These are phyloP conservation scores for Breynia disticha DNA, from an alignment of 441 rosid species.

Conservation along the genomic window DNA sequence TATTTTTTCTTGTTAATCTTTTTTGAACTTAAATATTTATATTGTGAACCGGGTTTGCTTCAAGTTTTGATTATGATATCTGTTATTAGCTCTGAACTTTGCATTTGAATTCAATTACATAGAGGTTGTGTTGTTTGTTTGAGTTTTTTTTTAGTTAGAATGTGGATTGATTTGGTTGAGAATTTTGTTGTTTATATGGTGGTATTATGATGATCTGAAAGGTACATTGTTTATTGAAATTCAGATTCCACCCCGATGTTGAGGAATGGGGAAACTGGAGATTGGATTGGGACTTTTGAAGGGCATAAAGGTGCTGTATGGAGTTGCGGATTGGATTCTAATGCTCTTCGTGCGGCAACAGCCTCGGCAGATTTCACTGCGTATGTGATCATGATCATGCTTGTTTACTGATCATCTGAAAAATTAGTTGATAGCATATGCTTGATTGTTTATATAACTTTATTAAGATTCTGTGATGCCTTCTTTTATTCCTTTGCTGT, in stretches of 20 bases:
- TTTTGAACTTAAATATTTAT: neutral
- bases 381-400: constrained; percentile 30
- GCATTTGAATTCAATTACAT: neutral
- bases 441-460: too few relatives aligned
- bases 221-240: constrained; percentile 8
- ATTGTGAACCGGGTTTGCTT: neutral
- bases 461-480: neutral
- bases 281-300: constrained; percentile 96
- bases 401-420: neutral
- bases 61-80: neutral
- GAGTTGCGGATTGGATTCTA: constrained; percentile 84
- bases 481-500: too few relatives aligned
- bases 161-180: neutral
- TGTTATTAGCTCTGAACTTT: neutral
- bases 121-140: neutral
- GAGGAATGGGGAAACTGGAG: constrained; percentile 98
- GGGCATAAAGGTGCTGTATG: constrained; percentile 98
- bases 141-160: neutral
- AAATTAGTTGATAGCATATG: neutral
- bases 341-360: constrained; percentile 86
- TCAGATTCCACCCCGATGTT: constrained; percentile 87
- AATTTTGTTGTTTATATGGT: neutral
- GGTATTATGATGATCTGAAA: neutral
- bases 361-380: constrained; percentile 92
- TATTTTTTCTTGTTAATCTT: neutral